Evolutionary conservation across 768 basidiomycete genomes (phyloP).

Genomic region (Chiua virens): DNA sequence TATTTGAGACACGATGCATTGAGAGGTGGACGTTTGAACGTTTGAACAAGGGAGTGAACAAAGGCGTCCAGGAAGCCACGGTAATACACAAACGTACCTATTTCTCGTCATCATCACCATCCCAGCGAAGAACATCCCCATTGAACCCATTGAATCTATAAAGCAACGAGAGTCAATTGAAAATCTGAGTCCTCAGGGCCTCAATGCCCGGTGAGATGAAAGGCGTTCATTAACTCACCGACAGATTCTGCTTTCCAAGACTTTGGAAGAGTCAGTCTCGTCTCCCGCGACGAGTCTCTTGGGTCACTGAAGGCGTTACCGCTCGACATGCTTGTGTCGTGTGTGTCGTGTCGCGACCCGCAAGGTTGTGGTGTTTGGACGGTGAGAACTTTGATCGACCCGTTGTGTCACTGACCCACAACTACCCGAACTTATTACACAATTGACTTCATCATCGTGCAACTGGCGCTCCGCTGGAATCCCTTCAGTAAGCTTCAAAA

Average conservation of each 20-base stretch:
- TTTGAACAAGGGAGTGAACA: constrained; percentile 4
- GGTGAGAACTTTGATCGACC: not conserved
- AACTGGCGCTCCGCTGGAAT: no score
- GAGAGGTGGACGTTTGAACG: no score
- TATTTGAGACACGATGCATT: constrained; percentile 25
- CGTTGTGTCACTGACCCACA: no score
- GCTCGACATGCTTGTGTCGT: constrained; percentile 31
- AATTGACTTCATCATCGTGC: no score
- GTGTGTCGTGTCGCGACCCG: not conserved
- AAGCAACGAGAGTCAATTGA: not conserved
- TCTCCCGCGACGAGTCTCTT: constrained; percentile 63
- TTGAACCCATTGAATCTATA: constrained; percentile 48
- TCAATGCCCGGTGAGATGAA: no score
- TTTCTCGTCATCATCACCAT: constrained; percentile 56
- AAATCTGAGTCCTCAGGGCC: not conserved
- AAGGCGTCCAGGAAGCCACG: not conserved
- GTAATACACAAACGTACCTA: constrained; percentile 34
- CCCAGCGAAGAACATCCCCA: constrained; percentile 72
- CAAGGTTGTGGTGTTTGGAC: not conserved
- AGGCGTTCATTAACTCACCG: constrained; percentile 37
- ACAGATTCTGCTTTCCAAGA: constrained; percentile 59
- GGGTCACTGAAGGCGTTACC: constrained; percentile 49
- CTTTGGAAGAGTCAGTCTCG: constrained; percentile 55
- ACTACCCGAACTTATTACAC: no score
- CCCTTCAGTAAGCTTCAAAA: no score